Evolutionary conservation across 352 stramenopile genomes (phyloP).

Genomic region (Paralagenidium karlingii): DNA sequence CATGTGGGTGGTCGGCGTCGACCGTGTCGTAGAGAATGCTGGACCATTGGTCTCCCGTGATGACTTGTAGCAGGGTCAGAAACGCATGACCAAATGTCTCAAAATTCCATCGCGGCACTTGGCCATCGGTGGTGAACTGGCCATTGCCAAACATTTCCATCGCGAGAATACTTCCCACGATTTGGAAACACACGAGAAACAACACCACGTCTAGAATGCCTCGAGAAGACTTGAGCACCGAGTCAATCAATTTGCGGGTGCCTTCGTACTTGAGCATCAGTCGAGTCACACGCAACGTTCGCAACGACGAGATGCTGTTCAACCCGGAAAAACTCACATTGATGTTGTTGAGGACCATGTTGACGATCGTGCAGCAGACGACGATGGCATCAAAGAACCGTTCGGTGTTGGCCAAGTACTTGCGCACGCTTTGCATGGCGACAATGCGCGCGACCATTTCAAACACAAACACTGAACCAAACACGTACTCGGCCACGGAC

Average conservation of each 20-base stretch:
- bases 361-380: conserved; percentile 45
- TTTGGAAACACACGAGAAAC: conserved; percentile 64
- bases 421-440: conserved; percentile 27
- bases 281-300: conserved; percentile 50
- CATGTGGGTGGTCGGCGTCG: conserved; percentile 45
- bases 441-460: conserved; percentile 54
- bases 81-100: conserved; percentile 59
- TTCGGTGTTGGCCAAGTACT: conserved; percentile 45
- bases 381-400: conserved; percentile 62
- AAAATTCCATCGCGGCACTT: conserved; percentile 65
- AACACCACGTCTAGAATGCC: conserved; percentile 59
- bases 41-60: conserved; percentile 68
- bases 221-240: conserved; percentile 66
- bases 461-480: conserved; percentile 38
- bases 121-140: conserved; percentile 23
- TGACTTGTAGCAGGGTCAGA: conserved; percentile 64
- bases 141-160: conserved; percentile 67
- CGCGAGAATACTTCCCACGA: conserved; percentile 58
- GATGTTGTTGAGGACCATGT: conserved; percentile 62
- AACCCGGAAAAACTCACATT: conserved; percentile 32
- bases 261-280: conserved; percentile 77
- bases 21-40: conserved; percentile 64
- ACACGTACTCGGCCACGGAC: conserved; percentile 55
- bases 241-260: conserved; percentile 65
- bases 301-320: conserved; percentile 52